phyloP scores from a whole-genome alignment of 441 rosid species.

The Pelargonium cotyledonis region DNA sequence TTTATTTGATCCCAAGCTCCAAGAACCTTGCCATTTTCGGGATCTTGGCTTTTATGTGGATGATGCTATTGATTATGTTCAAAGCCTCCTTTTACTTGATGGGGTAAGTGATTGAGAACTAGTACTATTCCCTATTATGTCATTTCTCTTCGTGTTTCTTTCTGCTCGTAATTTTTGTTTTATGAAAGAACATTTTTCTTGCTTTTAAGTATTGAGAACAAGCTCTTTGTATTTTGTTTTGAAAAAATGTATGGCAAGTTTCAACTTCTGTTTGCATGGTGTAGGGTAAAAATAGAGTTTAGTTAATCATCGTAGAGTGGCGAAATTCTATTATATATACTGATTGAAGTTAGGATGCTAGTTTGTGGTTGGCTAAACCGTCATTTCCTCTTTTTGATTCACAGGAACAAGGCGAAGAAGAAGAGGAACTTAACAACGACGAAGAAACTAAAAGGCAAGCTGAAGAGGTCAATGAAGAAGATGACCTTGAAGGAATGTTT shows the following conservation, averaged over 20 bases:
- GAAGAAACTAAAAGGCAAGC: background rate
- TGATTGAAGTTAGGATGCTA: background rate
- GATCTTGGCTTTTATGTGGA: background rate
- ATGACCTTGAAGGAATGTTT: background rate
- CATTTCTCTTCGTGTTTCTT: background rate
- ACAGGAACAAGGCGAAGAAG: constrained; percentile 1
- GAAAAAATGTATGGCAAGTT: no score
- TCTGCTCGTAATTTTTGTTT: no score
- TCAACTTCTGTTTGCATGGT: no score
- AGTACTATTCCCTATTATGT: background rate
- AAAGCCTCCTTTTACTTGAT: constrained; percentile 4
- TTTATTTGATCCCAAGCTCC: background rate
- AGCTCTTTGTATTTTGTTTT: no score
- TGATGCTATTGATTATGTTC: background rate
- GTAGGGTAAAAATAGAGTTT: no score
- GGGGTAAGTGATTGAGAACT: background rate
- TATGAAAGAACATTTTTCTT: no score
- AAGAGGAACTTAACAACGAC: background rate
- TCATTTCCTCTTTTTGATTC: background rate
- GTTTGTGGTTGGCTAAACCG: no score
- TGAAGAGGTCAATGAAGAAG: background rate
- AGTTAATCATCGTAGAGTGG: no score
- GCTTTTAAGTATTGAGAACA: background rate
- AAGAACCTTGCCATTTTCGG: background rate
- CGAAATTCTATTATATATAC: background rate